Base-by-base conservation (phyloP, 495 filamentous ascomycete genomes). In the Cetradonia linearis region DNA sequence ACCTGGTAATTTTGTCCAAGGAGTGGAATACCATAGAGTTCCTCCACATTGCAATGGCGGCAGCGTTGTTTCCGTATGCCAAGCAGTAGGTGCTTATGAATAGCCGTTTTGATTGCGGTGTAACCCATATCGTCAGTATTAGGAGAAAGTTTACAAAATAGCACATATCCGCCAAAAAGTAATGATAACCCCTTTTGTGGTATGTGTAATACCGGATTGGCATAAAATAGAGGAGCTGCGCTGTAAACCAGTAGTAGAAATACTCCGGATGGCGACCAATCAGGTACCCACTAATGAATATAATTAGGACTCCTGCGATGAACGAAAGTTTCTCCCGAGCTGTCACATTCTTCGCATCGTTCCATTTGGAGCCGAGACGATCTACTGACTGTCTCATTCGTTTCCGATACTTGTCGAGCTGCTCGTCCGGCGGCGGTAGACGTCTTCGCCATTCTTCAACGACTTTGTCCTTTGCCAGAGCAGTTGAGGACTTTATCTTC, bases 11-110 rank as follows among this genome's bases (percentile, higher is more conserved):
- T 71, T 98, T 98, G 75, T 98, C 93, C 71, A 97, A 83, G 61
- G 87, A 91, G 73, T 98, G 93, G 74, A 98, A 97, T 40, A 98
- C 93, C 72, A 98, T 80, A 25, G 90, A 95, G 70, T 98, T 98
- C 59, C 93, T 84, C 93, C 93, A 98, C 92, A 98, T 96, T 62
- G 93, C 94, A 71, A 98, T 97, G 20, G 93, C 93, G 54, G 94
- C 84, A 52, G 93, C 93, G 69, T 98, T 98, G 72, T 98, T 98
- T 58, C 93, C 93, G 61, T 86, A 91, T 20, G 90, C 87, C 57
- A 98, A 77, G 66, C 93, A 97, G 71, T 88, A 97, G 14, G 90
- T 87, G 64, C 89, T 86, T 64, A 95, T 95, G 70, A 98, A 91
- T 18, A 98, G 78, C 53, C 93, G 84, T 69, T 94, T 95, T 20